A percentile compares a stretch with the other conserved stretches of the same genome.
Evolutionary conservation across 306 rosid genomes (phyloP).

Genomic region (Acmispon strigosus): DNA sequence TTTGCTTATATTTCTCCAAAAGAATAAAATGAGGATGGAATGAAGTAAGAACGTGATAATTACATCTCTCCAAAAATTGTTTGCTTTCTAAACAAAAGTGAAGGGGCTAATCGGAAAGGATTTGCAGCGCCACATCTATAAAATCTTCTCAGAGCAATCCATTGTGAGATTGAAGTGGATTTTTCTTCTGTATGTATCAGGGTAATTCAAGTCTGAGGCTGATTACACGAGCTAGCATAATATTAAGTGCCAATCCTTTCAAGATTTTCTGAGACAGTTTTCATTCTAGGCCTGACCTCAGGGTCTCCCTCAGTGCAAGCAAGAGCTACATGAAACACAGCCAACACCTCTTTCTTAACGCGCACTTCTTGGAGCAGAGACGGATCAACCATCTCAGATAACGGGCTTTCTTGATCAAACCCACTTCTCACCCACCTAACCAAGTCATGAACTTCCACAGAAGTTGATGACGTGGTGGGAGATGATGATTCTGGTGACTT

Average conservation of each 20-base stretch:
- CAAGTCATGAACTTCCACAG: constrained; percentile 64
- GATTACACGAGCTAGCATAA: not conserved
- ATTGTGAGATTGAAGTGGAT: constrained; percentile 3
- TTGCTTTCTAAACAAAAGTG: constrained; percentile 13
- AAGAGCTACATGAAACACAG: constrained; percentile 83
- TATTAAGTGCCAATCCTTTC: constrained; percentile 55
- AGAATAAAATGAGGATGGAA: not conserved
- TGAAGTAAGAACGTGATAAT: constrained; percentile 8
- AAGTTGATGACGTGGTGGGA: constrained; percentile 66
- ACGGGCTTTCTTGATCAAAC: constrained; percentile 81
- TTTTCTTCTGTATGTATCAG: not conserved
- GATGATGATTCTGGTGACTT: constrained; percentile 87
- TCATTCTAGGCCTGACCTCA: constrained; percentile 85
- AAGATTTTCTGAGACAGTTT: constrained; percentile 75
- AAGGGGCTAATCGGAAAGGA: not conserved
- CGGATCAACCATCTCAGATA: constrained; percentile 91
- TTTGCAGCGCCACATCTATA: constrained; percentile 19
- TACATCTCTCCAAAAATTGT: constrained; percentile 26
- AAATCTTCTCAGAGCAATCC: constrained; percentile 14
- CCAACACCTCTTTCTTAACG: constrained; percentile 84
- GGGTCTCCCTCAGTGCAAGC: constrained; percentile 90
- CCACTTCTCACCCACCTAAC: constrained; percentile 90
- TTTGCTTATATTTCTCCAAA: constrained; percentile 10
- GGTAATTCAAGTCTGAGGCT: not conserved
- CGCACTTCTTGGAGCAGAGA: constrained; percentile 77